Evolutionary conservation across 2,329 filamentous ascomycete genomes (phyloP), one percentile per base, ranked within the genome.

Genomic region (Aspergillus sp.): DNA sequence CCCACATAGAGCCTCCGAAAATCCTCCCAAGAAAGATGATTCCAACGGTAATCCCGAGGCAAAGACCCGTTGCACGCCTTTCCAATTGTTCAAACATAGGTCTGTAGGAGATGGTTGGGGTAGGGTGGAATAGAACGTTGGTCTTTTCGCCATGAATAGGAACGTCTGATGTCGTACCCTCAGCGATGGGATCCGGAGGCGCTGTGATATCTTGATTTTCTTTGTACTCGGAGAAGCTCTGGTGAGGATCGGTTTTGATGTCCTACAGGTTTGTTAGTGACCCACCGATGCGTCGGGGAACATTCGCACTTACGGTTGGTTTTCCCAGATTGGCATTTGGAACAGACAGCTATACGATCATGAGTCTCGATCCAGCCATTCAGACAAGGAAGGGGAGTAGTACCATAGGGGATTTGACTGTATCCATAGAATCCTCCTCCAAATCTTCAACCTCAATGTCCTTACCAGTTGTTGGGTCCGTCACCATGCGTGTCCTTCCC

Each of bases 121-220:
- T 97, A 11, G 93, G 91, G 66, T 96, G 91, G 67, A 97, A 97
- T 28, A 96, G 77, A 12, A 97, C 84, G 50, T 95, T 96, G 4
- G 93, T 97, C 77, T 93, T 96, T 63, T 97, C 91, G 58, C 90
- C 91, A 60, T 90, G 87, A 46, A 97, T 95, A 3, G 93, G 93
- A 1, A 97, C 90, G 66, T 97, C 93, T 27, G 88, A 90, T 0
- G 91, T 97, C 30, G 85, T 82, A 26, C 89, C 88, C 45, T 84
- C 78, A 11, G 84, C 83, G 13, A 95, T 75, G 0, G 91, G 91
- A 53, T 94, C 90, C 1, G 91, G 91, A 2, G 91, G 91, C 0
- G 91, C 88, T 0, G 89, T 95, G 45, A 95, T 75, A 67, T 97
- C 91, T 68, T 96, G 91, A 7, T 83, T 87, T 45, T 85, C 62